Percentiles rank a stretch among this genome's conserved stretches.
Conservation (phyloP, 108 stramenopile species). For the Discostella stelligeroides region DNA sequence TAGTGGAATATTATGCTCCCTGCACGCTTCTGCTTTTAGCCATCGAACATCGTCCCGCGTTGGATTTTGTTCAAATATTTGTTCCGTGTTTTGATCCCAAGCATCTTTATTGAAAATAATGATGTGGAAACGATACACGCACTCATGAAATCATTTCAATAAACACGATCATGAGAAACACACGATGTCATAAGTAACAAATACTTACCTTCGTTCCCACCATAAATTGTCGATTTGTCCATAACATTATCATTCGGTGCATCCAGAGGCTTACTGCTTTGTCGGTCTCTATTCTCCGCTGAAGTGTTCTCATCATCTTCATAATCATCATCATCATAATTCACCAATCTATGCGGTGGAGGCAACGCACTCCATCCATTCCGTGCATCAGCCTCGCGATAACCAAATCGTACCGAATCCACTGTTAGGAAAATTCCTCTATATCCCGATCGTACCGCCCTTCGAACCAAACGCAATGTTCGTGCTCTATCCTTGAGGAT, state of each 20-base stretch:
- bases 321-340: conserved; percentile 62
- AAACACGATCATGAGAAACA: too few species aligned
- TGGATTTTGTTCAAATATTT: conserved; percentile 73
- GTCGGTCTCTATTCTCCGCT: too few species aligned
- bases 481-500: conserved; percentile 73
- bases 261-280: too few species aligned
- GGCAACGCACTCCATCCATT: conserved; percentile 82
- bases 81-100: conserved; percentile 89
- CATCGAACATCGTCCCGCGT: conserved; percentile 89
- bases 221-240: conserved; percentile 59
- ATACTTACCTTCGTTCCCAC: conserved; percentile 42
- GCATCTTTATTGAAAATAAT: conserved; percentile 27
- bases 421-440: conserved; percentile 78
- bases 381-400: conserved; percentile 77
- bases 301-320: neutral
- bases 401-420: conserved; percentile 88
- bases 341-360: conserved; percentile 69
- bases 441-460: conserved; percentile 74
- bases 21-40: conserved; percentile 66
- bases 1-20: conserved; percentile 53
- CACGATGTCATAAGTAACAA: neutral
- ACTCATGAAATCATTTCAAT: too few species aligned
- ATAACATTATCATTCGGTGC: conserved; percentile 20
- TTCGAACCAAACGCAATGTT: conserved; percentile 60
- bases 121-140: too few species aligned